These are phyloP conservation scores for Hanseniaspora sp. DNA, from an alignment of 1,139 yeast genomes.

Conservation along the genomic window DNA sequence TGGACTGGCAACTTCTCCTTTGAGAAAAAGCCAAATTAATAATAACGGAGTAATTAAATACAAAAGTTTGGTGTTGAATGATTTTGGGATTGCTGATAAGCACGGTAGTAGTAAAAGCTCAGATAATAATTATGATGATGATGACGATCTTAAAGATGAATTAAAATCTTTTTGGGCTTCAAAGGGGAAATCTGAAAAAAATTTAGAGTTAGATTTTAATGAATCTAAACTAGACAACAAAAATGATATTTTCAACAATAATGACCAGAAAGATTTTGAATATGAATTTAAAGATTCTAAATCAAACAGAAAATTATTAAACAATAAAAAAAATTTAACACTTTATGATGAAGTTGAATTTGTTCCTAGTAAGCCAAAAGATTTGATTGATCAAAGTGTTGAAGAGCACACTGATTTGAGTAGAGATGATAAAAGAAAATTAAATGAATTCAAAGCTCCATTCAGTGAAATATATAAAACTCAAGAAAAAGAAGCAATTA, in stretches of 20 bases:
- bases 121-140: neutral
- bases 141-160: neutral
- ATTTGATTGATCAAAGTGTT: neutral
- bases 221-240: neutral
- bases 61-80: constrained; percentile 12
- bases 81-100: neutral
- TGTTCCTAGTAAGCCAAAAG: neutral
- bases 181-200: neutral
- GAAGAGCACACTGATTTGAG: neutral
- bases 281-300: neutral
- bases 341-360: constrained; percentile 5
- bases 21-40: neutral
- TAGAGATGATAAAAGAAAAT: constrained; percentile 11
- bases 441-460: constrained; percentile 12
- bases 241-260: too few species aligned
- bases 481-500: neutral
- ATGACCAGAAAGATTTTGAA: neutral
- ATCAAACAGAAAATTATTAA: constrained; percentile 1
- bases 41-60: neutral
- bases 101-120: neutral
- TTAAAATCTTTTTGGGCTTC: neutral
- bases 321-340: neutral
- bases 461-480: neutral
- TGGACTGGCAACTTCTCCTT: neutral
- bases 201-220: neutral